Evolutionary conservation across 1,284 basidiomycete genomes (phyloP), one percentile per base, ranked within the genome.

Genomic region (Xerocomus nothofagi): DNA sequence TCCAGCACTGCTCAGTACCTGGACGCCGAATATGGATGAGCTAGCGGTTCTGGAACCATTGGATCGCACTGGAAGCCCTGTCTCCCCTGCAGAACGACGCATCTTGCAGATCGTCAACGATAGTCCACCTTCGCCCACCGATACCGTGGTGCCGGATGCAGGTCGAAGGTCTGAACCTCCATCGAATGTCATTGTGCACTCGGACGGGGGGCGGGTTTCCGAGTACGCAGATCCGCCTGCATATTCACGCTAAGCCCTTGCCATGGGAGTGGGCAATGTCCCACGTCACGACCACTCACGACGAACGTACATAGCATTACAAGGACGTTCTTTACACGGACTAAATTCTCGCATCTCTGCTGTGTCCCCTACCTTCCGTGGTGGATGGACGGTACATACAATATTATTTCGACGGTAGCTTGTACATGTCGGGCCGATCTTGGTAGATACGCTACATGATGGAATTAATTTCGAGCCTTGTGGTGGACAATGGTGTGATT

Each of bases 61-160:
- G 33, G 34, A 56, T 46, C 62, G 40, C 11, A 36, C 49, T 15
- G 63, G 66, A 10, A 68, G 57, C 29, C 65, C 59, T 29, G 30
- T 51, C 34, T 15, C 48, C 12, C 4, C 61, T 17, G 6, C 47
- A 3, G 65, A 66, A 36, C 62, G 52, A 49, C 61, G 56, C 24
- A 32, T 58, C 12, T 50, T 70, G 47, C 64, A 66, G 46, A 60
- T 66, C 20, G 51, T 51, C 43, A 70, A 67, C n/a, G 50, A 69
- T 33, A 36, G 17, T 1, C 65, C 58, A 4, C 49, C 56, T 27
- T 61, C 63, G 3, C 63, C 66, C 17, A 54, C 54, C 2, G 51
- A 53, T 21, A 53, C 44, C 4, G 43, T 48, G 6, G n/a, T 8
- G 9, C 39, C 43, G 3, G 26, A 29, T 32, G 39, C 27, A 12